Evolutionary conservation across 495 filamentous ascomycete species (phyloP), one percentile per base, ranked within the genome.

Genomic region (Aspergillus mulundensis): DNA sequence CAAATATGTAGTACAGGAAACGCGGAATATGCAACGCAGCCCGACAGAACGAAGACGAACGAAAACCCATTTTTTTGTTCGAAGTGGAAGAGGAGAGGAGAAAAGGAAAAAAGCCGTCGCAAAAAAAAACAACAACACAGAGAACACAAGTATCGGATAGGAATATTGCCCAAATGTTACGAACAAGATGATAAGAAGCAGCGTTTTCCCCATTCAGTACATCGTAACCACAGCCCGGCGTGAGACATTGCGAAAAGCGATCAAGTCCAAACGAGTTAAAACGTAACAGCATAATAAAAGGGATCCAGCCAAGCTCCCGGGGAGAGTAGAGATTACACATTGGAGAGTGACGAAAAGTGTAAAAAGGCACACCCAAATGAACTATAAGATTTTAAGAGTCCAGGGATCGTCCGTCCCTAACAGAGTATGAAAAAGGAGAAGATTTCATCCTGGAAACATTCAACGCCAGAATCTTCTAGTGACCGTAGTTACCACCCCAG

Each of bases 401-500:
- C 51, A 57, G 61, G 61, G 58, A 53, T 57, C 57, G 52, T 56
- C 54, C 32, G 36, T 47, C 63, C 46, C 48, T 55, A 42, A 59
- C 62, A 60, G 57, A 63, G 53, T 52, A 50, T 51, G 53, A 63
- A 60, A 63, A 63, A 53, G 60, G 61, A 66, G 63, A 57, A 57
- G 54, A 50, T 63, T 65, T 67, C 66, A 67, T 70, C 67, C 64
- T 50, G 61, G 60, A 69, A 57, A 58, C 39, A 54, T 70, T 62
- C 61, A 74, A 72, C 65, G 69, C 68, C 66, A 67, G 71, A 59
- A 61, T 63, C 54, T 52, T 61, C 59, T 71, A 73, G 59, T 75
- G 70, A 53, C 69, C 70, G 56, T 91, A 90, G 74, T 89, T 89
- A 67, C 81, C 84, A 60, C 84, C 87, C 84, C 87, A 90, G 59